Evolutionary conservation across 768 basidiomycete genomes (phyloP).

Genomic region (Macrolepiota fuliginosa): DNA sequence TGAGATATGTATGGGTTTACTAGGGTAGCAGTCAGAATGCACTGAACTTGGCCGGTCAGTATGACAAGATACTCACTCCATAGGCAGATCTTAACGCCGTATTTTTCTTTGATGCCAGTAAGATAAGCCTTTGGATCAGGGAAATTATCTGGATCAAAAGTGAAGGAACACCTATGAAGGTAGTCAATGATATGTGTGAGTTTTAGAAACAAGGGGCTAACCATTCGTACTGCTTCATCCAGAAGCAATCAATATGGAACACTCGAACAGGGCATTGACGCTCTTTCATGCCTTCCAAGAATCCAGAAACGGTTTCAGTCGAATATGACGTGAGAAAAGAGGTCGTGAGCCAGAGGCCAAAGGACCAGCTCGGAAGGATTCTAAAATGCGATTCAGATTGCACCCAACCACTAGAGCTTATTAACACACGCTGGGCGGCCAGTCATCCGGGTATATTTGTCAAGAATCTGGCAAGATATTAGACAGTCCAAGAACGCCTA

Average conservation of each 20-base stretch:
- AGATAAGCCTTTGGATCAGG: conserved; percentile 68
- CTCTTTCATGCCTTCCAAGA: conserved; percentile 69
- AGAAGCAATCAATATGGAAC: conserved; percentile 77
- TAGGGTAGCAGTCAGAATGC: conserved; percentile 18
- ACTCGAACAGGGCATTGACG: conserved; percentile 63
- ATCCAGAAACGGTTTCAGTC: conserved; percentile 63
- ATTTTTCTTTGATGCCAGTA: conserved; percentile 55
- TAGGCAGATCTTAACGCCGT: conserved; percentile 68
- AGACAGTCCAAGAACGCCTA: neutral
- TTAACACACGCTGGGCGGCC: conserved; percentile 54
- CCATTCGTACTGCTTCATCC: conserved; percentile 75
- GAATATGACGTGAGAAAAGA: conserved; percentile 75
- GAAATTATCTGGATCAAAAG: conserved; percentile 75
- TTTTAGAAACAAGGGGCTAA: conserved; percentile 18
- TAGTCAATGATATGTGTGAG: conserved; percentile 17
- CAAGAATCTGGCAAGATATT: conserved; percentile 43
- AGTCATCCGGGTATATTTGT: conserved; percentile 58
- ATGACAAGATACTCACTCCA: conserved; percentile 48
- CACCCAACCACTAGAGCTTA: neutral
- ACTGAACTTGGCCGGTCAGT: neutral
- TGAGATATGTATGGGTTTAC: conserved; percentile 79
- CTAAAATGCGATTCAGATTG: conserved; percentile 34
- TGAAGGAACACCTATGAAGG: conserved; percentile 62
- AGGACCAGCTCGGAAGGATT: conserved; percentile 70
- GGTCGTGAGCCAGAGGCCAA: conserved; percentile 76